These are phyloP conservation scores for Phialophora verrucosa DNA, from an alignment of 2,329 filamentous ascomycete species.

Conservation along the genomic window DNA sequence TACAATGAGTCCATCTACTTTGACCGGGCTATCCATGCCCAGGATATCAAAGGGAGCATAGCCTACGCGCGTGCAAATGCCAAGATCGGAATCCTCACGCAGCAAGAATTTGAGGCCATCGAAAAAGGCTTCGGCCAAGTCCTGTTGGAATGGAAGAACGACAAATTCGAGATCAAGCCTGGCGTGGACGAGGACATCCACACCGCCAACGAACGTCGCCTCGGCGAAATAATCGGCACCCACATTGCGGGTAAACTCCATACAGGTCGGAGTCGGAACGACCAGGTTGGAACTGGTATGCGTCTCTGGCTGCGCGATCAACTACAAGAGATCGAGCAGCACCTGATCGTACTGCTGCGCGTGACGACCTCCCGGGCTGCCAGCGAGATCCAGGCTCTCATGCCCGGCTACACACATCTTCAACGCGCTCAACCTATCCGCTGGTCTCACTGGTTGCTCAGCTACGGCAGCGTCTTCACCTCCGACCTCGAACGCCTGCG, in stretches of 20 bases:
- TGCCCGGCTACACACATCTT: slow-evolving; percentile 88
- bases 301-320: slow-evolving; percentile 83
- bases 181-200: slow-evolving; percentile 55
- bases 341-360: slow-evolving; percentile 71
- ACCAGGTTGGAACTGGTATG: slow-evolving; percentile 91
- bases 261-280: slow-evolving; percentile 84
- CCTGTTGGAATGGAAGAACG: slow-evolving; percentile 18
- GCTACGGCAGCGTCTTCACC: slow-evolving; percentile 73
- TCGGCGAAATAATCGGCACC: slow-evolving; percentile 85
- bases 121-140: slow-evolving; percentile 67
- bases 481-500: slow-evolving; percentile 77
- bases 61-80: slow-evolving; percentile 81
- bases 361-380: slow-evolving; percentile 73
- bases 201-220: slow-evolving; percentile 72
- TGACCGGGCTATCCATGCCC: slow-evolving; percentile 76
- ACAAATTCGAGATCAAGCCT: slow-evolving; percentile 6
- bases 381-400: slow-evolving; percentile 74
- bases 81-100: slow-evolving; percentile 74
- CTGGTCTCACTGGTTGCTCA: slow-evolving; percentile 82
- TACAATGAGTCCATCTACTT: slow-evolving; percentile 82
- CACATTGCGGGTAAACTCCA: slow-evolving; percentile 84
- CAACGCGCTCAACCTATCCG: slow-evolving; percentile 79
- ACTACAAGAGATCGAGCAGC: slow-evolving; percentile 70
- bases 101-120: slow-evolving; percentile 74
- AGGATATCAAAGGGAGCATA: slow-evolving; percentile 80